Percentiles rank a stretch among this genome's conserved stretches.
These are phyloP conservation scores for Cercophora sp. DNA, from an alignment of 495 filamentous ascomycete species.

Conservation along the genomic window DNA sequence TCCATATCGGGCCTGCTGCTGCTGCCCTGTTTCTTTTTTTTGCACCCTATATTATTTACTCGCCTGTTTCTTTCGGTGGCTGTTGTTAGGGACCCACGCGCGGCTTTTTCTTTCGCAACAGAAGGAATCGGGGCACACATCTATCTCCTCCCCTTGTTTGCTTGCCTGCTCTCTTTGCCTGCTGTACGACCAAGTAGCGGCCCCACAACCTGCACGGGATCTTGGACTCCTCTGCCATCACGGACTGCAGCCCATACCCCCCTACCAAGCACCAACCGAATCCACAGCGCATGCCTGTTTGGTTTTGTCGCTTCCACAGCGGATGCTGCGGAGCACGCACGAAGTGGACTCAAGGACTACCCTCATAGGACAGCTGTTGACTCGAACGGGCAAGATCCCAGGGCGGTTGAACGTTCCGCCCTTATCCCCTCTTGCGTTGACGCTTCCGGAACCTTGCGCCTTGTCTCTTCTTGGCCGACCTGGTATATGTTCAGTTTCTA, in stretches of 20 bases:
- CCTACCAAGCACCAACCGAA: not conserved
- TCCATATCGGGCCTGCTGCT: no score
- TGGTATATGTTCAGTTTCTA: not conserved
- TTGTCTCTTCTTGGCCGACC: not conserved
- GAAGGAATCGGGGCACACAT: constrained; percentile 17
- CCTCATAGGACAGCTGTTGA: constrained; percentile 12
- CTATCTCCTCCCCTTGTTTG: not conserved
- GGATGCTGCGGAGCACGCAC: constrained; percentile 1
- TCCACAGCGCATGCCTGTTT: not conserved
- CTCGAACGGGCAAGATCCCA: constrained; percentile 20
- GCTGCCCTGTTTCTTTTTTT: not conserved
- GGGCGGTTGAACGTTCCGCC: constrained; percentile 10
- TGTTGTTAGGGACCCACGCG: not conserved
- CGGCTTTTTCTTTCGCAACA: not conserved
- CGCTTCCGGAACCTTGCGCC: constrained; percentile 6
- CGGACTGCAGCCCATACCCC: not conserved
- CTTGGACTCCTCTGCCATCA: constrained; percentile 14
- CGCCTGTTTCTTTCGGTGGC: not conserved
- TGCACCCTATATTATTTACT: not conserved
- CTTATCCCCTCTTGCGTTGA: not conserved
- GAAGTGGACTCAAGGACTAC: constrained; percentile 10
- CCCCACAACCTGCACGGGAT: constrained; percentile 19
- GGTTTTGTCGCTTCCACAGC: not conserved
- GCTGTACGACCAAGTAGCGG: constrained; percentile 3
- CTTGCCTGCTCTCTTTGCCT: not conserved